Percentiles rank a stretch among this genome's conserved stretches.
These are phyloP conservation scores for Pueraria montana DNA, from an alignment of 306 rosid genomes.

Conservation along the genomic window DNA sequence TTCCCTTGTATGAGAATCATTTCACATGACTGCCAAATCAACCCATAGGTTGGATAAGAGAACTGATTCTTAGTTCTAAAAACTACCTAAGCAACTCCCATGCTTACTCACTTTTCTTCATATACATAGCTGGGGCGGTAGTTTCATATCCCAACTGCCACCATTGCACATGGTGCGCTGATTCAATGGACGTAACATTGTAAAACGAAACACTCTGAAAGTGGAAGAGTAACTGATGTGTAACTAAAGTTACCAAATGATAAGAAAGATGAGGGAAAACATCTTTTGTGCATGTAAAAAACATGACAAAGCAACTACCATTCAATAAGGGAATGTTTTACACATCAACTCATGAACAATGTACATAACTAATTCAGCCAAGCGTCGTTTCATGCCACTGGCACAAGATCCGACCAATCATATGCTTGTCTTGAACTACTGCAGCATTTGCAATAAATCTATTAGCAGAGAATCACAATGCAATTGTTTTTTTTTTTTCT, in stretches of 20 bases:
- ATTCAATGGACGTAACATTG: background rate
- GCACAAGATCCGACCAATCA: conserved; percentile 29
- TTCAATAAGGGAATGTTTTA: conserved; percentile 37
- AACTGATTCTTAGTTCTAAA: no score
- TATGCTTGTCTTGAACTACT: conserved; percentile 46
- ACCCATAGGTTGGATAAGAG: no score
- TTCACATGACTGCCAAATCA: no score
- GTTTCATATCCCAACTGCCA: background rate
- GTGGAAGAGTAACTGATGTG: background rate
- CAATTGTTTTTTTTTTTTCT: background rate
- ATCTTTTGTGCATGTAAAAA: conserved; percentile 38
- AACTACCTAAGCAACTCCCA: background rate
- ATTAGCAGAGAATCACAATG: conserved; percentile 25
- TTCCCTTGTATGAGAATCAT: no score
- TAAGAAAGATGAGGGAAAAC: background rate
- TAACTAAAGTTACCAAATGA: background rate
- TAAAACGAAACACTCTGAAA: background rate
- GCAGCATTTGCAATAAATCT: conserved; percentile 46
- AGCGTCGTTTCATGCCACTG: conserved; percentile 37
- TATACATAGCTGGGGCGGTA: background rate
- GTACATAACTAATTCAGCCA: conserved; percentile 48
- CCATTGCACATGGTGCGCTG: background rate
- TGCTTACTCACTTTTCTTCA: background rate
- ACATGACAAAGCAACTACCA: conserved; percentile 35
- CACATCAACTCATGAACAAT: conserved; percentile 49